Evolutionary conservation across 495 filamentous ascomycete species (phyloP).

Genomic region (Rhizodiscina lignyota): DNA sequence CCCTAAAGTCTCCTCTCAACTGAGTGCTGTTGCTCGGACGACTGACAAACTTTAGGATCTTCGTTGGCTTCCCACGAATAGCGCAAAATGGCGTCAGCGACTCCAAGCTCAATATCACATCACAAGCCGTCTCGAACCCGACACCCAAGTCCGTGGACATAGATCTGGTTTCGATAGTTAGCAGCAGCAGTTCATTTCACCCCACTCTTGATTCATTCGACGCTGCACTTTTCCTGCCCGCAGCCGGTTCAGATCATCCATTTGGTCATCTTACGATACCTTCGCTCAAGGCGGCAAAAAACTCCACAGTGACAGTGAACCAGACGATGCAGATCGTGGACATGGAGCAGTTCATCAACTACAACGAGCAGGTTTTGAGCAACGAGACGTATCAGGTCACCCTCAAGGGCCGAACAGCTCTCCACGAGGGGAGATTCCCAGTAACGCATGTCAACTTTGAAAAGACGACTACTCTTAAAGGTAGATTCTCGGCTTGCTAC

Average conservation of each 20-base stretch:
- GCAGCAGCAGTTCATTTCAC: conserved; percentile 30
- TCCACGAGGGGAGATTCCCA: conserved; percentile 35
- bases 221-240: conserved; percentile 32
- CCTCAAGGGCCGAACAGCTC: conserved; percentile 37
- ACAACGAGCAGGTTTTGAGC: conserved; percentile 34
- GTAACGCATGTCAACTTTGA: conserved; percentile 35
- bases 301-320: conserved; percentile 32
- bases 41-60: no score
- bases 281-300: conserved; percentile 35
- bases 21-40: no score
- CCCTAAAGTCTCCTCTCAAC: conserved; percentile 5
- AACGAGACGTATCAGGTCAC: conserved; percentile 40
- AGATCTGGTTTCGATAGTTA: conserved; percentile 30
- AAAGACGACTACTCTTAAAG: conserved; percentile 38
- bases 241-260: conserved; percentile 36
- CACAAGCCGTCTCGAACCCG: conserved; percentile 42
- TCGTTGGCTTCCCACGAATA: conserved; percentile 56
- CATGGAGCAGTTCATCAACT: conserved; percentile 38
- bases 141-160: conserved; percentile 39
- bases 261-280: conserved; percentile 43
- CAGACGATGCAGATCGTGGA: conserved; percentile 35
- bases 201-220: conserved; percentile 40
- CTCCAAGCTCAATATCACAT: conserved; percentile 41
- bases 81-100: conserved; percentile 51
- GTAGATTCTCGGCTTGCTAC: conserved; percentile 12